Conservation (phyloP, 192 early-diverging fungal genomes). For the Podila verticillata region DNA sequence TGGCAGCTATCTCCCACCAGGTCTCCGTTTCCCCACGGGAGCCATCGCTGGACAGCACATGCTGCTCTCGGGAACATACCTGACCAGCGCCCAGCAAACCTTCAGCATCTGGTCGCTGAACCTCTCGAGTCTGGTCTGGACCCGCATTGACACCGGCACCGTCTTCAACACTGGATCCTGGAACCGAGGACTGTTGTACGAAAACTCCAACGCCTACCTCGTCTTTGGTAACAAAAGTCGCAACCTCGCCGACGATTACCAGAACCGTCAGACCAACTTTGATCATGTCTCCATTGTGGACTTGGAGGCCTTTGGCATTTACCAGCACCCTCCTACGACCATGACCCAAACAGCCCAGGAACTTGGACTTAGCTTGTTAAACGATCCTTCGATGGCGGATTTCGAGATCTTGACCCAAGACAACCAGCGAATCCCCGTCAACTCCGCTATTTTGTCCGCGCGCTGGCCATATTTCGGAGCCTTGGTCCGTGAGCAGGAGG, state of each 20-base stretch:
- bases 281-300: conserved; percentile 77
- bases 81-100: conserved; percentile 71
- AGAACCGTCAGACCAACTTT: conserved; percentile 83
- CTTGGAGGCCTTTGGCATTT: conserved; percentile 78
- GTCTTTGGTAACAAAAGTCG: conserved; percentile 79
- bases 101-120: conserved; percentile 81
- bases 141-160: conserved; percentile 73
- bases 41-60: conserved; percentile 74
- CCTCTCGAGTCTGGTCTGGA: conserved; percentile 68
- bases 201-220: conserved; percentile 69
- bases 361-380: conserved; percentile 65
- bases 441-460: conserved; percentile 60
- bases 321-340: conserved; percentile 62
- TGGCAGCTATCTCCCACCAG: conserved; percentile 72
- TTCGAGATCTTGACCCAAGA: conserved; percentile 67
- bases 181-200: conserved; percentile 78
- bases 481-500: conserved; percentile 52
- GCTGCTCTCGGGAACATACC: conserved; percentile 77
- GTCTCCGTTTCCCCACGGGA: conserved; percentile 81
- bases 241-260: conserved; percentile 78
- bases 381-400: conserved; percentile 64
- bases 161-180: conserved; percentile 77
- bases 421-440: conserved; percentile 61
- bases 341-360: conserved; percentile 68
- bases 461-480: conserved; percentile 69